Evolutionary conservation across 2,329 filamentous ascomycete genomes (phyloP).

Genomic region (Botryotinia calthae): DNA sequence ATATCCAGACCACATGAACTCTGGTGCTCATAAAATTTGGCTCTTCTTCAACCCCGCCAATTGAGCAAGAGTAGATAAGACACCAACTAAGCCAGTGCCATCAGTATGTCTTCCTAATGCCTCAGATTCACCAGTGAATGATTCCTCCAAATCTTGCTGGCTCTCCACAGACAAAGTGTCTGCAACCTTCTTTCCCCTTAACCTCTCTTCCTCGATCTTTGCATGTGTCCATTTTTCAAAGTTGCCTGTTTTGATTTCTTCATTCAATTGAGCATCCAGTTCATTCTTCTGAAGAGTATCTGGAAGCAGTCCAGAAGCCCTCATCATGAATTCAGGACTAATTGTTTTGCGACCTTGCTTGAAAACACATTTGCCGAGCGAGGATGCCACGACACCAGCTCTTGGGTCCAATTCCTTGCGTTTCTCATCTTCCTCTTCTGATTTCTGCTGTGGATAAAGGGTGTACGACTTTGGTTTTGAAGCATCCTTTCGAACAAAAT

Average conservation of each 20-base stretch:
- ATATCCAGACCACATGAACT: not conserved
- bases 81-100: slow-evolving; percentile 40
- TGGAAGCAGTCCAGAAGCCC: slow-evolving; percentile 60
- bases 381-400: slow-evolving; percentile 44
- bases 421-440: slow-evolving; percentile 12
- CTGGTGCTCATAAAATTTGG: slow-evolving; percentile 31
- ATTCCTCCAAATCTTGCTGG: slow-evolving; percentile 31
- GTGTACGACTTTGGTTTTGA: slow-evolving; percentile 39
- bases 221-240: slow-evolving; percentile 3
- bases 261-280: not conserved
- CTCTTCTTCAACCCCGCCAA: slow-evolving; percentile 37
- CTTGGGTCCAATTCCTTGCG: slow-evolving; percentile 12
- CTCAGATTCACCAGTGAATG: slow-evolving; percentile 32
- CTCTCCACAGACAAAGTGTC: slow-evolving; percentile 22
- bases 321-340: slow-evolving; percentile 60
- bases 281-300: not conserved
- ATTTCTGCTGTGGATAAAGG: slow-evolving; percentile 39
- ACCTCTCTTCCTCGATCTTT: slow-evolving; percentile 22
- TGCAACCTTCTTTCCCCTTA: slow-evolving; percentile 30
- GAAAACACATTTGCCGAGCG: slow-evolving; percentile 57
- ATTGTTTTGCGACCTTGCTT: slow-evolving; percentile 64
- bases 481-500: slow-evolving; percentile 47
- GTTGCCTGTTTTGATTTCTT: not conserved
- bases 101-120: slow-evolving; percentile 42
- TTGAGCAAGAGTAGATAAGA: slow-evolving; percentile 40